phyloP scores from a whole-genome alignment of 2,329 filamentous ascomycete genomes.

The Leptographium galeiforme region DNA sequence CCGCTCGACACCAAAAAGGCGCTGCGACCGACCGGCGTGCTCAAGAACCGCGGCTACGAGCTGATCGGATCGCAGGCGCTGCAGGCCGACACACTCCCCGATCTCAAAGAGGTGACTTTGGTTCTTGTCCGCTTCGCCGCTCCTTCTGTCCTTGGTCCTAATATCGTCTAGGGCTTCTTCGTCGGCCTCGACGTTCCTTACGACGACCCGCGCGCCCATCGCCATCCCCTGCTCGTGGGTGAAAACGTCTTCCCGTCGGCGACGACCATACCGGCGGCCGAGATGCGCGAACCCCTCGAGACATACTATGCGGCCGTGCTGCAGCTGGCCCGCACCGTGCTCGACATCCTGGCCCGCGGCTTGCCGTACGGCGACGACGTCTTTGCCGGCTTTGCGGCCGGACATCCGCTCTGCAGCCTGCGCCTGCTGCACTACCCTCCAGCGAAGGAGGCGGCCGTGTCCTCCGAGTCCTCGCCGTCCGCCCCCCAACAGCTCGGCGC shows the following conservation, averaged over 20 bases:
- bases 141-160: constrained; percentile 22
- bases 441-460: constrained; percentile 17
- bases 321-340: constrained; percentile 24
- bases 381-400: constrained; percentile 27
- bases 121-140: background rate
- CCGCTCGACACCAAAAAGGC: constrained; percentile 30
- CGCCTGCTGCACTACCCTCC: constrained; percentile 37
- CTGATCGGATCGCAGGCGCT: constrained; percentile 30
- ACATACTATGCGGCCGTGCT: constrained; percentile 26
- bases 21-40: constrained; percentile 15
- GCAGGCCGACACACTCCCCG: constrained; percentile 28
- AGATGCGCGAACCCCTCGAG: constrained; percentile 25
- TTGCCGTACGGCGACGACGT: constrained; percentile 26
- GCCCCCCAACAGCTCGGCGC: constrained; percentile 21
- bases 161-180: constrained; percentile 19
- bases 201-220: constrained; percentile 14
- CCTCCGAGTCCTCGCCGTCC: constrained; percentile 16
- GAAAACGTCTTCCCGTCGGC: constrained; percentile 23
- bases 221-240: constrained; percentile 27
- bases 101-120: constrained; percentile 19
- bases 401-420: constrained; percentile 28
- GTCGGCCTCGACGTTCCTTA: constrained; percentile 24
- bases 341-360: constrained; percentile 27
- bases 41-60: constrained; percentile 34
- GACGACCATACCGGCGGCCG: constrained; percentile 7